Percentiles rank a stretch among this genome's conserved stretches.
Evolutionary conservation across 768 basidiomycete genomes (phyloP).

Genomic region (Panaeolus cyanescens): DNA sequence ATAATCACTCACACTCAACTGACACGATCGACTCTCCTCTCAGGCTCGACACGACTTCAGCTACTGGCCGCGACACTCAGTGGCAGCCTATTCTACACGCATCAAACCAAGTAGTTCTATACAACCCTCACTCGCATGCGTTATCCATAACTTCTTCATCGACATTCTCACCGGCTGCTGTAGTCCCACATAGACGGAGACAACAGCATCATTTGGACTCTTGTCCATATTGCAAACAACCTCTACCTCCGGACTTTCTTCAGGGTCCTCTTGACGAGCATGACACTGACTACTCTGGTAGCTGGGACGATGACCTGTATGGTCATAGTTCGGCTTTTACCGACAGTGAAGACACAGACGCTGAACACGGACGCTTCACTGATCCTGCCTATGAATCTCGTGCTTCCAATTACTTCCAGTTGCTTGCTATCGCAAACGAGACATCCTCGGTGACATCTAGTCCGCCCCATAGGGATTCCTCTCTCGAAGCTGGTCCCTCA

Average conservation of each 20-base stretch:
- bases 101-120: conserved; percentile 87
- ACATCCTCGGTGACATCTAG: conserved; percentile 52
- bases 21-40: not conserved
- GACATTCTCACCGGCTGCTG: conserved; percentile 26
- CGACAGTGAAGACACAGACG: conserved; percentile 17
- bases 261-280: conserved; percentile 6
- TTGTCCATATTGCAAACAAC: conserved; percentile 79
- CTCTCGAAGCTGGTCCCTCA: conserved; percentile 7
- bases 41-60: conserved; percentile 7
- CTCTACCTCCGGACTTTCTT: conserved; percentile 48
- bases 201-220: conserved; percentile 19
- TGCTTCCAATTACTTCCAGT: conserved; percentile 79
- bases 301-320: conserved; percentile 15
- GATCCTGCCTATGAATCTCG: conserved; percentile 51
- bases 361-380: conserved; percentile 30
- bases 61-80: conserved; percentile 25
- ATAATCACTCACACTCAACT: not conserved
- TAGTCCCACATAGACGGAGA: conserved; percentile 18
- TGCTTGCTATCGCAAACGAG: conserved; percentile 75
- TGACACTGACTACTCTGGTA: conserved; percentile 14
- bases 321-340: conserved; percentile 7
- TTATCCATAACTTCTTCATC: conserved; percentile 55
- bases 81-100: conserved; percentile 84
- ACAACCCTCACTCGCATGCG: conserved; percentile 85
- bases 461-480: conserved; percentile 31